Percentiles rank a stretch among this genome's conserved stretches.
Conservation (phyloP, 768 basidiomycete genomes). For the Pisolithus orientalis region DNA sequence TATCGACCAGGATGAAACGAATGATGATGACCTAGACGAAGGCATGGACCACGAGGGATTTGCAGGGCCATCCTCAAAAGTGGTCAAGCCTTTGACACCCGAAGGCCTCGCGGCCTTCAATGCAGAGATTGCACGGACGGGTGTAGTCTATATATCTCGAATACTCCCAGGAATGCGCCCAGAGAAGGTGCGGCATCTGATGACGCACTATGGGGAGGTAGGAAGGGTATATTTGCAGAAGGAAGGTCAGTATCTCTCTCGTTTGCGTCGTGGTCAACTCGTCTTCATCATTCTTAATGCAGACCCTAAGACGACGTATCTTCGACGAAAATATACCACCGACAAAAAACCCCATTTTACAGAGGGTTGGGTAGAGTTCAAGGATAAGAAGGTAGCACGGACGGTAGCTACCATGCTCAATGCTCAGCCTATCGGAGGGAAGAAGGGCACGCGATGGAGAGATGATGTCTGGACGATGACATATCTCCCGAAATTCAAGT, state of each 20-base stretch:
- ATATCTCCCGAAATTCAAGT: slow-evolving; percentile 95
- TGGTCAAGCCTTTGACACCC: slow-evolving; percentile 66
- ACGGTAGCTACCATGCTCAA: slow-evolving; percentile 93
- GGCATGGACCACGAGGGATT: slow-evolving; percentile 59
- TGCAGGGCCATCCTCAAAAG: slow-evolving; percentile 44
- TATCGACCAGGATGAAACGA: neutral
- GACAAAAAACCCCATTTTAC: slow-evolving; percentile 85
- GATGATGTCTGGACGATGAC: slow-evolving; percentile 99
- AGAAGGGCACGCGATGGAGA: slow-evolving; percentile 84
- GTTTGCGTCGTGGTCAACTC: neutral
- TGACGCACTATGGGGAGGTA: slow-evolving; percentile 84
- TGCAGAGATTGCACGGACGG: slow-evolving; percentile 66
- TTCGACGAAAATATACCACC: slow-evolving; percentile 71
- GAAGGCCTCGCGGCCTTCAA: slow-evolving; percentile 75
- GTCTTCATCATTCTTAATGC: neutral
- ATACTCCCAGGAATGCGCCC: slow-evolving; percentile 99
- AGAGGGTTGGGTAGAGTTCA: slow-evolving; percentile 99
- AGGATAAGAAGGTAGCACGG: slow-evolving; percentile 86
- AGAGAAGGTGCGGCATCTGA: slow-evolving; percentile 88
- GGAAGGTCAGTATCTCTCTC: slow-evolving; percentile 55
- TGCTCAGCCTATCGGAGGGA: slow-evolving; percentile 91
- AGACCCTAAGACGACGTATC: slow-evolving; percentile 87
- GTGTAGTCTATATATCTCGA: slow-evolving; percentile 90
- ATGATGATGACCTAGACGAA: slow-evolving; percentile 14
- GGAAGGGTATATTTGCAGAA: slow-evolving; percentile 90